These are phyloP conservation scores for Zygosaccharomyces pseudobailii DNA, from an alignment of 1,139 yeast species.

Conservation along the genomic window DNA sequence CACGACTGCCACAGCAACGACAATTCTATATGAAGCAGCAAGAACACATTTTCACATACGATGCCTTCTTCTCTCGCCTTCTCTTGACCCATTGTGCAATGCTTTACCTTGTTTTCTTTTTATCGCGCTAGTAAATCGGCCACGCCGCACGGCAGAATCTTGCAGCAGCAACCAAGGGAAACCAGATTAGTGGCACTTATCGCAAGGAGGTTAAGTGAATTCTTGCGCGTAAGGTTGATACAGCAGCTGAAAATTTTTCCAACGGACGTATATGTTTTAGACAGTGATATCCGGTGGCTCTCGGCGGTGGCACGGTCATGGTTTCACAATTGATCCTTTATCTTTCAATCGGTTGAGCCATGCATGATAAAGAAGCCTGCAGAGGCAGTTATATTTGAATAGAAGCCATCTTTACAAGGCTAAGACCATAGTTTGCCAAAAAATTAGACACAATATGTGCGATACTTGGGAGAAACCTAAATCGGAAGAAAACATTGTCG, in stretches of 20 bases:
- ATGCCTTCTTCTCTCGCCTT: no score
- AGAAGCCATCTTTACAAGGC: no score
- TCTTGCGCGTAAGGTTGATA: neutral
- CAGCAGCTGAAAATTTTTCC: slow-evolving; percentile 1
- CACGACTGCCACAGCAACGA: no score
- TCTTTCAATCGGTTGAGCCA: no score
- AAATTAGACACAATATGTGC: neutral
- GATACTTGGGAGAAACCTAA: neutral
- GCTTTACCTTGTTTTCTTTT: no score
- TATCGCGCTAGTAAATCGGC: no score
- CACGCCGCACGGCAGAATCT: neutral
- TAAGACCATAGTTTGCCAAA: neutral
- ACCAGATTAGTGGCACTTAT: neutral
- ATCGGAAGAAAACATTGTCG: neutral
- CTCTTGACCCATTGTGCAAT: no score
- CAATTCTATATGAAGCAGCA: no score
- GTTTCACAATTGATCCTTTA: no score
- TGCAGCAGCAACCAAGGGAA: neutral
- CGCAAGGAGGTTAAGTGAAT: neutral
- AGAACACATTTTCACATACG: no score
- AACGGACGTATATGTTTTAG: slow-evolving; percentile 2
- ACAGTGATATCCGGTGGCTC: neutral
- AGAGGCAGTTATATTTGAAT: no score
- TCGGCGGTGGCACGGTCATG: neutral
- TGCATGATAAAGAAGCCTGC: no score